These are phyloP conservation scores for Theobroma grandiflorum DNA, from an alignment of 441 rosid genomes.

Conservation along the genomic window DNA sequence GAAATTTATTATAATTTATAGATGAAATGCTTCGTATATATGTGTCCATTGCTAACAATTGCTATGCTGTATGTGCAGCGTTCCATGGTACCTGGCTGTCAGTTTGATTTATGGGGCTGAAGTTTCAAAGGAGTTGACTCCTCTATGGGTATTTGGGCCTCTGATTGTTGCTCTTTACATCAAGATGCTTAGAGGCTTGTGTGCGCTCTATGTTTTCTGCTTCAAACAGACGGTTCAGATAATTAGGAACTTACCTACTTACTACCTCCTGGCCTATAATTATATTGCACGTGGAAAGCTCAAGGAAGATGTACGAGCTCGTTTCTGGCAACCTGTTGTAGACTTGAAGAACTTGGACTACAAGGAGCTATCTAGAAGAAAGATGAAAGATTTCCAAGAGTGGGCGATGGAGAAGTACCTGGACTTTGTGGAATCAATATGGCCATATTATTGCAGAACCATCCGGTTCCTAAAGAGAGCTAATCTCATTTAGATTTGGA, in stretches of 20 bases:
- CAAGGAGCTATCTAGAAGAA: slow-evolving; percentile 63
- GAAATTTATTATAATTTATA: not conserved
- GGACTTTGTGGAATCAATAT: slow-evolving; percentile 86
- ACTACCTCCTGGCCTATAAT: slow-evolving; percentile 54
- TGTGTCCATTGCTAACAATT: slow-evolving; percentile 12
- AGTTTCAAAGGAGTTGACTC: slow-evolving; percentile 83
- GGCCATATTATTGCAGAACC: slow-evolving; percentile 95
- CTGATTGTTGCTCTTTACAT: slow-evolving; percentile 66
- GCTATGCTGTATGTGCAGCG: slow-evolving; percentile 52
- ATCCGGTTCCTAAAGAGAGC: slow-evolving; percentile 95
- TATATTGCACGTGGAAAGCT: slow-evolving; percentile 73
- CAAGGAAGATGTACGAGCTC: slow-evolving; percentile 55
- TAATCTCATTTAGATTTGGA: slow-evolving; percentile 60
- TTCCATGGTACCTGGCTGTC: slow-evolving; percentile 73
- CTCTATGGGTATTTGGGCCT: slow-evolving; percentile 91
- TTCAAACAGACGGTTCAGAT: slow-evolving; percentile 69
- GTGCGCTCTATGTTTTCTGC: slow-evolving; percentile 77
- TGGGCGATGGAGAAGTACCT: slow-evolving; percentile 77
- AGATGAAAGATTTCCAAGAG: slow-evolving; percentile 63
- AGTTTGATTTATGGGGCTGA: slow-evolving; percentile 66
- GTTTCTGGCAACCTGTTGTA: slow-evolving; percentile 61
- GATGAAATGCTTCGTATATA: slow-evolving; percentile 2
- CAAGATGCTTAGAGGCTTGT: slow-evolving; percentile 75
- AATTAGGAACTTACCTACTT: slow-evolving; percentile 64
- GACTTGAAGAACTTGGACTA: slow-evolving; percentile 69